Evolutionary conservation across 2,329 filamentous ascomycete species (phyloP).

Genomic region (Thielaviopsis ethacetica): DNA sequence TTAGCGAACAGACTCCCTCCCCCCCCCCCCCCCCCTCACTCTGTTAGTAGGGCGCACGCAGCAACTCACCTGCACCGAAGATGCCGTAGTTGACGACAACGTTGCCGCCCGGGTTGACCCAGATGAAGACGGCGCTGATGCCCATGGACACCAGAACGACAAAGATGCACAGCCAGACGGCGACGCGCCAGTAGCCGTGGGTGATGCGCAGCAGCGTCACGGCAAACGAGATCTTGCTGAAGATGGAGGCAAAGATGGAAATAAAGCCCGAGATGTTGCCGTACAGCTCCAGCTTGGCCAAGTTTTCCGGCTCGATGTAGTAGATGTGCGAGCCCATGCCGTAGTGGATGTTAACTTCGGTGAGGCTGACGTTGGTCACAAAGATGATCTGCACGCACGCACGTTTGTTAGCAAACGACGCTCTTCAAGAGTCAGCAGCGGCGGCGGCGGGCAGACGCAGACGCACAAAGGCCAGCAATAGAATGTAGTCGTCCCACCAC

Average conservation of each 20-base stretch:
- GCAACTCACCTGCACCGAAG: slow-evolving; percentile 11
- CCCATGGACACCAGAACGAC: slow-evolving; percentile 16
- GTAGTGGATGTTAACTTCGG: slow-evolving; percentile 6
- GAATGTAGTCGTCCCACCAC: slow-evolving; percentile 18
- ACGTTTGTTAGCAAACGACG: not conserved
- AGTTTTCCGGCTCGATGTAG: slow-evolving; percentile 2
- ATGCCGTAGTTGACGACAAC: slow-evolving; percentile 12
- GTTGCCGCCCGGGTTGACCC: slow-evolving; percentile 8
- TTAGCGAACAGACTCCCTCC: not conserved
- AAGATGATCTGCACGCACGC: slow-evolving; percentile 8
- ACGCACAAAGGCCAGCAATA: slow-evolving; percentile 17
- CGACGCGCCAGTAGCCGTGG: slow-evolving; percentile 10
- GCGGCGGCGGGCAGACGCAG: too few species aligned
- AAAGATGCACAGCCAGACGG: slow-evolving; percentile 17
- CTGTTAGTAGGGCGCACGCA: not conserved
- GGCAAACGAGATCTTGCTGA: slow-evolving; percentile 19
- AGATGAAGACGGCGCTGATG: slow-evolving; percentile 14
- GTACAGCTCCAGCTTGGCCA: slow-evolving; percentile 3
- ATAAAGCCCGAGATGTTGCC: slow-evolving; percentile 15
- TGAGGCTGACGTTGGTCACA: slow-evolving; percentile 10
- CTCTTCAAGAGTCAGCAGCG: too few species aligned
- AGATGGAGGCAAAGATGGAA: slow-evolving; percentile 16
- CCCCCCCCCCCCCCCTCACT: too few species aligned
- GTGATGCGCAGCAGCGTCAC: slow-evolving; percentile 18
- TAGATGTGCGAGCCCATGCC: slow-evolving; percentile 14